These are phyloP conservation scores for Zea luxurians DNA, from an alignment of 176 grass and related monocot genomes.

Conservation along the genomic window DNA sequence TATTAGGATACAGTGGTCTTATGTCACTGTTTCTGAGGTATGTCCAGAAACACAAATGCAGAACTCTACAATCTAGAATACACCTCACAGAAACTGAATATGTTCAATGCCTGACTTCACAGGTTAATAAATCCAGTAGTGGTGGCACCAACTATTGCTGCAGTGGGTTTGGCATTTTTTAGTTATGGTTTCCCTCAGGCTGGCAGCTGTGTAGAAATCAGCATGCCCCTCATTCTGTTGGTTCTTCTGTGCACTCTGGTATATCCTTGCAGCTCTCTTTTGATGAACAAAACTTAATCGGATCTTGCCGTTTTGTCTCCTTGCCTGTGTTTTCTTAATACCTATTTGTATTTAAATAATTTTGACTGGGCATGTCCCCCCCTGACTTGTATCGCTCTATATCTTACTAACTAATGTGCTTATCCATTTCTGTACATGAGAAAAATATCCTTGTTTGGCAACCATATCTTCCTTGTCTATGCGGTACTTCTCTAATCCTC, in stretches of 20 bases:
- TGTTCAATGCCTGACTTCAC: slow-evolving; percentile 22
- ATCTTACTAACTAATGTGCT: slow-evolving; percentile 27
- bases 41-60: slow-evolving; percentile 16
- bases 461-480: slow-evolving; percentile 88
- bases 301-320: slow-evolving; percentile 18
- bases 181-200: slow-evolving; percentile 98
- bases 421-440: slow-evolving; percentile 80
- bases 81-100: slow-evolving; percentile 14
- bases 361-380: slow-evolving; percentile 11
- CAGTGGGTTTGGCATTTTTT: slow-evolving; percentile 86
- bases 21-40: slow-evolving; percentile 99
- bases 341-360: background rate
- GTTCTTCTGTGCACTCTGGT: slow-evolving; percentile 96
- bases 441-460: slow-evolving; percentile 82
- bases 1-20: slow-evolving; percentile 92
- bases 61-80: slow-evolving; percentile 24
- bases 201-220: slow-evolving; percentile 92
- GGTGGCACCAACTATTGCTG: slow-evolving; percentile 89
- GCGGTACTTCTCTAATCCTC: slow-evolving; percentile 61
- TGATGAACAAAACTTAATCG: slow-evolving; percentile 3
- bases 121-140: slow-evolving; percentile 98
- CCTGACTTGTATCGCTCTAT: slow-evolving; percentile 8
- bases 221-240: slow-evolving; percentile 84
- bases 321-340: slow-evolving; percentile 20
- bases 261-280: slow-evolving; percentile 30